Conservation (phyloP, 163 green algal species). For the Coccomyxa subellipsoidea region DNA sequence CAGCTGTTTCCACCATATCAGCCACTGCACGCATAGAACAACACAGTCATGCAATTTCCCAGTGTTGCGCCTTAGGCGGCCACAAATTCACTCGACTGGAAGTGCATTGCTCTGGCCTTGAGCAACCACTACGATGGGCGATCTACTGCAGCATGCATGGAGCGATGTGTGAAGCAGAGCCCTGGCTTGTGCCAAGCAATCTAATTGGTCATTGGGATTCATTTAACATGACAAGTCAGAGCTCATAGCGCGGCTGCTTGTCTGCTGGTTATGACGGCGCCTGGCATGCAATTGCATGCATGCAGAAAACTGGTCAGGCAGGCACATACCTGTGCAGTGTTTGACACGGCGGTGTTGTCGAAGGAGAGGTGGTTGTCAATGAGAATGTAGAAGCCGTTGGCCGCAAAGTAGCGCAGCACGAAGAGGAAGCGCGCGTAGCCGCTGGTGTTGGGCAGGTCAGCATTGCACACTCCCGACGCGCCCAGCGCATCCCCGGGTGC, state of each 20-base stretch:
- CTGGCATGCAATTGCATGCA: not conserved
- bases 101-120: not conserved
- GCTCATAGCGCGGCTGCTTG: too few species aligned
- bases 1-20: conserved; percentile 7
- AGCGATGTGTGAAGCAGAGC: not conserved
- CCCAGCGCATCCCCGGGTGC: not conserved
- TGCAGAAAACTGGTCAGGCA: not conserved
- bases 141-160: not conserved
- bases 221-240: too few species aligned
- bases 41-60: not conserved
- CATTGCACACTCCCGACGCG: conserved; percentile 28
- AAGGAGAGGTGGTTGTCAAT: conserved; percentile 40
- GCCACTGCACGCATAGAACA: conserved; percentile 9
- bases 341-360: conserved; percentile 26
- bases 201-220: too few species aligned
- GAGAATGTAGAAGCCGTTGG: conserved; percentile 40
- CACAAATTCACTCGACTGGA: not conserved
- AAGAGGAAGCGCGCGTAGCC: conserved; percentile 33
- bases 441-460: conserved; percentile 31
- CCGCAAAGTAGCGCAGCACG: conserved; percentile 30
- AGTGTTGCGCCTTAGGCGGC: not conserved
- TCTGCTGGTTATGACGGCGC: not conserved
- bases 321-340: conserved; percentile 9
- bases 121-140: not conserved
- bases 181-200: not conserved